Conservation (phyloP, 257 asterid species). For the Przewalskia tangutica region DNA sequence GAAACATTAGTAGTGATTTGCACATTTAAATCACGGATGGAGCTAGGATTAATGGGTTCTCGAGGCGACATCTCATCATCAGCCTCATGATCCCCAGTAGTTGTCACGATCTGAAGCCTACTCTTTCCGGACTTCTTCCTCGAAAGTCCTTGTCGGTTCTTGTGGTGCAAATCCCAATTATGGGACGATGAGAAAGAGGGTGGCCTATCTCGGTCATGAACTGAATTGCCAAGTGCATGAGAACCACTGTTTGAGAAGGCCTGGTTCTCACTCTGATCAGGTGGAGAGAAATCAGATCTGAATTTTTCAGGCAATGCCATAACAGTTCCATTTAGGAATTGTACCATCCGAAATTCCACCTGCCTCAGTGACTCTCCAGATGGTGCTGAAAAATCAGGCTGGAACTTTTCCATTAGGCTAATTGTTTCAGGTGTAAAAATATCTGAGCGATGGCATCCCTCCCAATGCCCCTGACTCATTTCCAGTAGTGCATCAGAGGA, state of each 20-base stretch:
- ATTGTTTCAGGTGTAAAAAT: conserved; percentile 61
- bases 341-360: conserved; percentile 91
- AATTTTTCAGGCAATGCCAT: conserved; percentile 63
- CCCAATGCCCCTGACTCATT: conserved; percentile 98
- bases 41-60: conserved; percentile 35
- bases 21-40: conserved; percentile 37
- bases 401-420: conserved; percentile 63
- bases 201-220: conserved; percentile 42
- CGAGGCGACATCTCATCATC: conserved; percentile 98
- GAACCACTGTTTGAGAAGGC: conserved; percentile 23
- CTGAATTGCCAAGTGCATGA: conserved; percentile 24
- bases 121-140: conserved; percentile 91
- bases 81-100: conserved; percentile 82
- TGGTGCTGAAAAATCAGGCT: conserved; percentile 84
- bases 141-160: conserved; percentile 47
- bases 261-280: conserved; percentile 47
- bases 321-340: conserved; percentile 66
- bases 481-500: conserved; percentile 68
- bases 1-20: conserved; percentile 30
- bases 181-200: conserved; percentile 39
- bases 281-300: conserved; percentile 70
- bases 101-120: conserved; percentile 79
- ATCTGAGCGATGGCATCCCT: conserved; percentile 80
- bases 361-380: conserved; percentile 94
- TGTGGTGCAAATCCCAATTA: conserved; percentile 43